These are phyloP conservation scores for Gossypium turneri DNA, from an alignment of 345 rosid genomes.

Conservation along the genomic window DNA sequence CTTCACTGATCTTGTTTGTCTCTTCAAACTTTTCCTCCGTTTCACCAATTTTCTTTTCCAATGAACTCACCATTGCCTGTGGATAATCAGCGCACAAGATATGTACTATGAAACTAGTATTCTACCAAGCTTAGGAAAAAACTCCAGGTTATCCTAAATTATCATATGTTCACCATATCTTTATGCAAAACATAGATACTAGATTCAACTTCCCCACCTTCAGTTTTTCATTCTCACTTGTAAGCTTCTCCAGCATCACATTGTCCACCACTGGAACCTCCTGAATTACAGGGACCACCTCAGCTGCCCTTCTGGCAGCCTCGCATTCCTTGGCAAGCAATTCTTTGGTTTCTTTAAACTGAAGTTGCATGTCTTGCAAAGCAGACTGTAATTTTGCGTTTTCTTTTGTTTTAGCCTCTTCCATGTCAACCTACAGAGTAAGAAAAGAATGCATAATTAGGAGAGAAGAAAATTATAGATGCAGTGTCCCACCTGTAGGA, in stretches of 20 bases:
- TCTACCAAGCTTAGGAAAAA: conserved; percentile 15
- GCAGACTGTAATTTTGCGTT: conserved; percentile 75
- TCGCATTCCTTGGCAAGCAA: conserved; percentile 70
- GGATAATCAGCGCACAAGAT: conserved; percentile 27
- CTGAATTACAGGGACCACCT: conserved; percentile 69
- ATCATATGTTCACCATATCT: background rate
- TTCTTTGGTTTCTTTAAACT: conserved; percentile 82
- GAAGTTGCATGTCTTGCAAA: conserved; percentile 73
- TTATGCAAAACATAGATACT: conserved; percentile 13
- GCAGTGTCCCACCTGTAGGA: background rate
- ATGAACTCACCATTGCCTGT: conserved; percentile 71
- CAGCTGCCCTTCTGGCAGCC: conserved; percentile 60
- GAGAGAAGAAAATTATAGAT: conserved; percentile 2
- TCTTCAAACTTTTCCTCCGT: conserved; percentile 81
- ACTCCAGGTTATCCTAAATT: conserved; percentile 4
- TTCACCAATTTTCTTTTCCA: conserved; percentile 83
- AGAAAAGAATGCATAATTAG: conserved; percentile 10
- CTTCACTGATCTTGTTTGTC: conserved; percentile 74
- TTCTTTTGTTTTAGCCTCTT: conserved; percentile 92
- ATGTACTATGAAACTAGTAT: background rate
- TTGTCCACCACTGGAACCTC: conserved; percentile 85
- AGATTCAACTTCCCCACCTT: conserved; percentile 50
- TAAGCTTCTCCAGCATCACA: conserved; percentile 66
- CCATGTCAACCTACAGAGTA: conserved; percentile 70
- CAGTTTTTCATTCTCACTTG: conserved; percentile 83